Conservation (phyloP, 139 green algal genomes). For the Parachlorella kessleri region DNA sequence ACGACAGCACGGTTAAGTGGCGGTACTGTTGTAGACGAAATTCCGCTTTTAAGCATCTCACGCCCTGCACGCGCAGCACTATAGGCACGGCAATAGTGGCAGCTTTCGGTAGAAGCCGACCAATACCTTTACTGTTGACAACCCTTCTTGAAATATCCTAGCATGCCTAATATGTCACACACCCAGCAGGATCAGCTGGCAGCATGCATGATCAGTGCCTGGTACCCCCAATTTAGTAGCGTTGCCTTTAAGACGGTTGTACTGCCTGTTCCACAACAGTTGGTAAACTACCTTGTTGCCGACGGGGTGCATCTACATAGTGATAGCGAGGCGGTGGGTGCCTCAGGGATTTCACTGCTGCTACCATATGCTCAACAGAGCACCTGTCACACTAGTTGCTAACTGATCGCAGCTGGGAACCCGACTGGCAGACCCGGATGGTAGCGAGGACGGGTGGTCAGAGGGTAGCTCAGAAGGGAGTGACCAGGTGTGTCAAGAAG, state of each 20-base stretch:
- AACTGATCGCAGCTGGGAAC: not conserved
- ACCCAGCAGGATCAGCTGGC: no score
- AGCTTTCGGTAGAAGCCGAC: no score
- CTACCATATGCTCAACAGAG: not conserved
- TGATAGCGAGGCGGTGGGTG: constrained; percentile 49
- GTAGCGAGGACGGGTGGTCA: no score
- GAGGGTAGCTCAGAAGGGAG: not conserved
- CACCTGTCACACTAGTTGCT: no score
- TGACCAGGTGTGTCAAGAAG: not conserved
- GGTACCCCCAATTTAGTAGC: constrained; percentile 51
- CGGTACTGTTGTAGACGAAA: no score
- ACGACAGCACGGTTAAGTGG: no score
- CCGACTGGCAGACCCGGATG: not conserved
- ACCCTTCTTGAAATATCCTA: no score
- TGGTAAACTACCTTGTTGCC: constrained; percentile 65
- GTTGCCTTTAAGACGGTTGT: constrained; percentile 39
- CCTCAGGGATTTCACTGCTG: not conserved
- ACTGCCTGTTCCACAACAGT: constrained; percentile 49
- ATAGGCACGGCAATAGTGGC: no score
- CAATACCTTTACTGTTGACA: no score
- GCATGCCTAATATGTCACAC: no score
- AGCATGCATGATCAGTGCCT: constrained; percentile 51
- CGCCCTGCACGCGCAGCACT: no score
- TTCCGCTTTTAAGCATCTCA: no score
- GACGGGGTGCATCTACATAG: constrained; percentile 63